Evolutionary conservation across 2,329 filamentous ascomycete genomes (phyloP), one percentile per base, ranked within the genome.

Genomic region (Alternaria angustiovoidea): DNA sequence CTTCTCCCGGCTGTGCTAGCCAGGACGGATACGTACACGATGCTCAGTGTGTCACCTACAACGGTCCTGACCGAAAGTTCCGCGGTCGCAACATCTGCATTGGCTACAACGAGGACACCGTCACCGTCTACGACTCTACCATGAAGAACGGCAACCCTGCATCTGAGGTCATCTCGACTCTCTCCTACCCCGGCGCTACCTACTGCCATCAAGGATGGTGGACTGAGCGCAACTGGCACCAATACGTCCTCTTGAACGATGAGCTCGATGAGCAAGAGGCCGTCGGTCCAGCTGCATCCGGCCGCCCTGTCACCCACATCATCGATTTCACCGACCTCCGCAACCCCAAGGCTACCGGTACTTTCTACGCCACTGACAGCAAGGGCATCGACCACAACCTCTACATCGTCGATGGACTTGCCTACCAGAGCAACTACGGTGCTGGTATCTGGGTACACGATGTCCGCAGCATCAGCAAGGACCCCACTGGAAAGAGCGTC

Each of bases 121-220:
- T 84, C 52, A 84, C 82, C 51, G 83, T 85, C 54, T 84, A 81
- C 70, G 83, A 86, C 58, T 82, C 85, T 0, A 83, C 81, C 34
- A 76, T 84, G 73, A 85, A 85, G 75, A 77, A 82, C 42, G 76
- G 84, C 70, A 84, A 84, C 74, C 79, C 82, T 16, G 87, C 86
- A 68, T 73, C 85, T 82, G 73, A 86, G 82, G 79, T 86, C 61
- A 81, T 87, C 67, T 86, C 84, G 46, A 79, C 80, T 55, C 85
- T 84, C 3, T 80, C 80, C 0, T 87, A 87, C 71, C 79, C 83
- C 28, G 85, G 85, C 32, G 83, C 82, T 6, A 74, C 79, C 16
- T 88, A 87, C 75, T 85, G 84, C 5, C 86, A 88, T 69, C 85
- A 87, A 70, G 86, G 86, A 4, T 86, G 85, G 84, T 78, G 87